Evolutionary conservation across 2,329 filamentous ascomycete genomes (phyloP).

Genomic region (Diplodia corticola): DNA sequence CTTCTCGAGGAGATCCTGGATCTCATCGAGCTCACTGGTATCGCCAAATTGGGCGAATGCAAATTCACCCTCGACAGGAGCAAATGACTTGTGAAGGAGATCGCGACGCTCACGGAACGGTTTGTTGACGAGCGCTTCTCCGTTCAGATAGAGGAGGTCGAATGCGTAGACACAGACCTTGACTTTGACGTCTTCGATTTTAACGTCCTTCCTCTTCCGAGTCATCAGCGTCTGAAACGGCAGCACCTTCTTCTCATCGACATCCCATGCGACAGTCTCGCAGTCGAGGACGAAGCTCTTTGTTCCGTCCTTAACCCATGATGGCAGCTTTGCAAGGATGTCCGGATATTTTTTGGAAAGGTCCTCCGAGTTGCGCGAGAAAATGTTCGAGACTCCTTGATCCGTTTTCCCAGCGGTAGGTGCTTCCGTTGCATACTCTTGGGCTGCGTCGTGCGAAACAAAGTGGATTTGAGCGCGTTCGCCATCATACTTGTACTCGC

Average conservation of each 20-base stretch:
- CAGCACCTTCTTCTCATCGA: conserved; percentile 89
- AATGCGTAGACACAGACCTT: conserved; percentile 98
- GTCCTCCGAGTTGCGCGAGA: conserved; percentile 96
- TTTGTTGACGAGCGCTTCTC: conserved; percentile 83
- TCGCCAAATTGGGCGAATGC: conserved; percentile 84
- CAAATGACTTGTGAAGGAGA: conserved; percentile 71
- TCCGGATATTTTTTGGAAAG: conserved; percentile 97
- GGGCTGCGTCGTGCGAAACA: conserved; percentile 74
- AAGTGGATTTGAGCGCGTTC: conserved; percentile 99
- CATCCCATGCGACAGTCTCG: conserved; percentile 96
- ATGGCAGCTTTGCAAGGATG: conserved; percentile 81
- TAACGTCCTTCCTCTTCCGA: conserved; percentile 94
- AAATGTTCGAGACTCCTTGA: conserved; percentile 83
- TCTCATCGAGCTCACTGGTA: conserved; percentile 86
- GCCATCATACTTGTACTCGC: conserved; percentile 98
- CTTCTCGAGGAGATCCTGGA: conserved; percentile 88
- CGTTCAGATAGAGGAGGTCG: conserved; percentile 90
- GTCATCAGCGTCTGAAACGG: conserved; percentile 99
- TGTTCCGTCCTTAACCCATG: conserved; percentile 86
- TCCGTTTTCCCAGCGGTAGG: conserved; percentile 65
- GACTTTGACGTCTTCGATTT: conserved; percentile 90
- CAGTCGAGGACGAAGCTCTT: conserved; percentile 98
- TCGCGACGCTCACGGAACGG: conserved; percentile 80
- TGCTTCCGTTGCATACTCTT: conserved; percentile 62
- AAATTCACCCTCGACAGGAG: conserved; percentile 83